These are phyloP conservation scores for Hypseocharis bilobata DNA, from an alignment of 441 rosid genomes.

Conservation along the genomic window DNA sequence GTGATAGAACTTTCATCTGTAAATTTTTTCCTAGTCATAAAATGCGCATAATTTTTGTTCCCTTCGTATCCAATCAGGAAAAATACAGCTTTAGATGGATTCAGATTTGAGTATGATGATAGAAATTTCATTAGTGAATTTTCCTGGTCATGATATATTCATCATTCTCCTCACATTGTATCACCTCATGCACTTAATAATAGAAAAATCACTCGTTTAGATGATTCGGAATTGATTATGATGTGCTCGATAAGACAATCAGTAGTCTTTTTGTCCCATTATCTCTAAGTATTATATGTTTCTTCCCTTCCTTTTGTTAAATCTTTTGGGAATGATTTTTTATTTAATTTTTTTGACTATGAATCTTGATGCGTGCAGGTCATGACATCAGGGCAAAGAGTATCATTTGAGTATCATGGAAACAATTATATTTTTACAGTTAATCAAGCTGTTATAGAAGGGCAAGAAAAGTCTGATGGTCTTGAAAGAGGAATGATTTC, in stretches of 20 bases:
- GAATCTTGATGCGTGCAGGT: conserved; percentile 42
- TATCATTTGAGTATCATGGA: conserved; percentile 80
- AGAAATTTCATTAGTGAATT: too few species aligned
- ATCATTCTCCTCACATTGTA: too few species aligned
- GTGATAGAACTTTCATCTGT: not conserved
- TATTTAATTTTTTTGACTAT: conserved; percentile 1
- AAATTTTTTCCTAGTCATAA: too few species aligned
- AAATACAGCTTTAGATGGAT: too few species aligned
- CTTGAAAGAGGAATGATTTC: conserved; percentile 80
- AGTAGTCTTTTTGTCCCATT: not conserved
- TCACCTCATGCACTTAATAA: not conserved
- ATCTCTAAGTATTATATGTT: not conserved
- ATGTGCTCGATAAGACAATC: too few species aligned
- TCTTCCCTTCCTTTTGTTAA: not conserved
- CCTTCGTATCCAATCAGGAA: too few species aligned
- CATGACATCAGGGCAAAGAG: conserved; percentile 82
- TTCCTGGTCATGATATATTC: too few species aligned
- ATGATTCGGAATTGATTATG: too few species aligned
- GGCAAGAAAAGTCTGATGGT: conserved; percentile 44
- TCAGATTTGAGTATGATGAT: too few species aligned
- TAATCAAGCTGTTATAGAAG: conserved; percentile 69
- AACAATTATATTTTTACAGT: conserved; percentile 79
- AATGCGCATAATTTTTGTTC: too few species aligned
- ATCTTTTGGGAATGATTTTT: not conserved
- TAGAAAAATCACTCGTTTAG: too few species aligned